Conservation (phyloP, 2,329 filamentous ascomycete genomes). For the Colletotrichum abscissum region DNA sequence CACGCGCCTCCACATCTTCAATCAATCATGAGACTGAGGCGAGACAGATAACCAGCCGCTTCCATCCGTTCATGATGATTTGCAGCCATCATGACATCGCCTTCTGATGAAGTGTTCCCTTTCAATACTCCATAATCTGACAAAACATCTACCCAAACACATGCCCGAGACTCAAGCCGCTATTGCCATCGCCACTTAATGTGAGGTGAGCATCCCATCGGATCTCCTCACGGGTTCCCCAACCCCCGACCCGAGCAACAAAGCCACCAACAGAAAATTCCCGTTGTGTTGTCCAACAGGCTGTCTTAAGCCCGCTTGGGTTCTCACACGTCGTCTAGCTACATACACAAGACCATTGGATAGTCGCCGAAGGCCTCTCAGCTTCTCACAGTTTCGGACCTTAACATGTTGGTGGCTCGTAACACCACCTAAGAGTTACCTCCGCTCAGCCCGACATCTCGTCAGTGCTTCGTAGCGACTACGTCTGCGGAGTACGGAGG, state of each 20-base stretch:
- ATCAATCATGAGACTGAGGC: constrained; percentile 24
- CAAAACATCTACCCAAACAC: background rate
- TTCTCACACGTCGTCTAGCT: background rate
- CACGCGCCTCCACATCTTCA: constrained; percentile 30
- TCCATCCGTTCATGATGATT: constrained; percentile 1
- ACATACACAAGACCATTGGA: background rate
- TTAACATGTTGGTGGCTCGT: background rate
- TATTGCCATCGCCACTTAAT: background rate
- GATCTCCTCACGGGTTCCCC: constrained; percentile 7
- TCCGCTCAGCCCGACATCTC: background rate
- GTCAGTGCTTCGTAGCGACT: background rate
- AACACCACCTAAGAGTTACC: background rate
- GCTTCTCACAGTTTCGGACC: background rate
- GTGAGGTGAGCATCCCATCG: background rate
- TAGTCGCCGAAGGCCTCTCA: background rate
- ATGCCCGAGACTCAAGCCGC: background rate
- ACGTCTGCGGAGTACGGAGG: background rate
- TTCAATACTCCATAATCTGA: background rate
- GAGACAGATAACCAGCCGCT: constrained; percentile 12
- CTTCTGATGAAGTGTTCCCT: background rate
- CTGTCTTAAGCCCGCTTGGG: background rate
- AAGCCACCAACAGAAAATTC: background rate
- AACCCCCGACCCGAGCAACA: background rate
- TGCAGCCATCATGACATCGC: background rate
- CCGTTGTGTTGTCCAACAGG: background rate